A percentile compares a stretch with the other conserved stretches of the same genome.
Conservation (phyloP, 768 basidiomycete species). For the Podaxis sp. region DNA sequence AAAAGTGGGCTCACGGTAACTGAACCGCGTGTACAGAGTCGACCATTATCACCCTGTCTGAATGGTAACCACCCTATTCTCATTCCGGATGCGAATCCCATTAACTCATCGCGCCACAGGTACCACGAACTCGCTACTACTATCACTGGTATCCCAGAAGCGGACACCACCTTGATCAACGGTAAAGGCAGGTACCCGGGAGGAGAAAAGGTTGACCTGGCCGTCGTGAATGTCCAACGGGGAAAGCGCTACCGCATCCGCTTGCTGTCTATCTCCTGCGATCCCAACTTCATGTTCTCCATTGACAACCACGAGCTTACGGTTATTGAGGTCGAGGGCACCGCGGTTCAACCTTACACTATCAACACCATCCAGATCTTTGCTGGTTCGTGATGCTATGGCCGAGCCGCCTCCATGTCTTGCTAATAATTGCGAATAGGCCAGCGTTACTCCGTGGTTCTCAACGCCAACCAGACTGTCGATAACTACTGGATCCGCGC, state of each 20-base stretch:
- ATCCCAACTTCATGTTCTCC: slow-evolving; percentile 39
- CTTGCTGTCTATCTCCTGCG: slow-evolving; percentile 25
- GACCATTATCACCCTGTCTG: slow-evolving; percentile 40
- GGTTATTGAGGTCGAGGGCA: slow-evolving; percentile 39
- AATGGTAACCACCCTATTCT: slow-evolving; percentile 27
- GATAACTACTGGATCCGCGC: slow-evolving; percentile 39
- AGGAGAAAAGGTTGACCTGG: slow-evolving; percentile 30
- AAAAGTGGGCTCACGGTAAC: slow-evolving; percentile 23
- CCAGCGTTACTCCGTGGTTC: slow-evolving; percentile 42
- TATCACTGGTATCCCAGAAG: slow-evolving; percentile 22
- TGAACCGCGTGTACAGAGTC: slow-evolving; percentile 29
- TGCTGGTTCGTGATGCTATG: not conserved
- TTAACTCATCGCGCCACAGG: slow-evolving; percentile 16
- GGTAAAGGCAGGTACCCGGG: slow-evolving; percentile 36
- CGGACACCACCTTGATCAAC: slow-evolving; percentile 37
- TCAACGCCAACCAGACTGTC: slow-evolving; percentile 35
- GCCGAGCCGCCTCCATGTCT: not conserved
- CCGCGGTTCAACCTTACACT: slow-evolving; percentile 21
- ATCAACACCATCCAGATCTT: slow-evolving; percentile 32
- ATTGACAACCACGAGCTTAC: slow-evolving; percentile 44
- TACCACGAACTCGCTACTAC: slow-evolving; percentile 23
- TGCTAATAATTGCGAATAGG: slow-evolving; percentile 17
- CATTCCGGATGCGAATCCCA: not conserved
- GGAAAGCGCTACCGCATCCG: slow-evolving; percentile 33
- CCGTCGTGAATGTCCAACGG: slow-evolving; percentile 33